Evolutionary conservation across 495 filamentous ascomycete genomes (phyloP), one percentile per base, ranked within the genome.

Genomic region (Penicillium turbatum): DNA sequence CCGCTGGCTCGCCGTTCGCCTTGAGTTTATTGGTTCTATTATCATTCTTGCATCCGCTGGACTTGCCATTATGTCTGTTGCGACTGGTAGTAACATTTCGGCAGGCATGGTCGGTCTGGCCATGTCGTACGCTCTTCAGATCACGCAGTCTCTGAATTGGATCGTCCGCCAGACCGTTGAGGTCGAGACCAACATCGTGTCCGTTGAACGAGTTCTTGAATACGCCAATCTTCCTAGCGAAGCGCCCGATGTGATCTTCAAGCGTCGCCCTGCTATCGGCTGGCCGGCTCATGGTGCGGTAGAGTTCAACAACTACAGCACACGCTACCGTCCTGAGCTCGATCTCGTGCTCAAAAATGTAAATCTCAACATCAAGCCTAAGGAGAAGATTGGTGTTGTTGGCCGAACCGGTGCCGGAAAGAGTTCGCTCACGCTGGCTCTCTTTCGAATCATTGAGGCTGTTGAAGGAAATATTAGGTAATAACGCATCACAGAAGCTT

Each of bases 101-200:
- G 74, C 85, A 13, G 95, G 95, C 45, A 77, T 84, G 76, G 95
- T 97, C 45, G 95, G 95, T 75, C 76, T 99, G 67, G 82, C 90
- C 53, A 93, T 99, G 91, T 95, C 91, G 35, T 96, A 97, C 69
- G 93, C 91, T 42, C 79, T 99, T 56, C 89, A 96, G 73, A 97
- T 97, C 65, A 99, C 95, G 16, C 87, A 90, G 64, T 95, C 92
- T n/a, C 78, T 99, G 55, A 99, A 99, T 75, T 99, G 93, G 93
- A 97, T 99, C 62, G 95, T 99, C 40, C 87, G 95, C 48, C 95
- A 99, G 74, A 96, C 93, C 4, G 95, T 99, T 13, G 95, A 99
- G 72, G 95, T 97, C 29, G 95, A 99, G 77, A 97, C 93, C 34
- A 99, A 99, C 72, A 97, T 97, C 56, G 92, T 99, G 51, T 96